Base-by-base conservation (phyloP, 2,329 filamentous ascomycete genomes). In the Cyanodermella asteris region DNA sequence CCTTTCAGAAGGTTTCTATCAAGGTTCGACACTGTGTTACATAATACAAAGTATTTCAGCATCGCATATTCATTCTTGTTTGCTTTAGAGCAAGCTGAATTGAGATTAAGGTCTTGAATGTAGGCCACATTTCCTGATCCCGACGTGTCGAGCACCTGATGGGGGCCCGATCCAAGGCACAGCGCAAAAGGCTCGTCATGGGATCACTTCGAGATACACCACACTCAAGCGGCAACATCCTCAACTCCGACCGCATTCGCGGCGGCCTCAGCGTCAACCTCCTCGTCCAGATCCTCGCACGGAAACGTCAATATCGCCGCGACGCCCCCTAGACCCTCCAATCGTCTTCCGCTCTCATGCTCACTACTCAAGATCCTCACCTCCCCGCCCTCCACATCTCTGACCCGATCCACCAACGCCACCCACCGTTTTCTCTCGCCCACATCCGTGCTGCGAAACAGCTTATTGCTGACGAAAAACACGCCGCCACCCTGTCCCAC, bases 301-400 rank as follows among this genome's bases (percentile, higher is more conserved):
- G 87, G 82, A 44, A 82, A 97, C 8, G 84, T 93, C 34, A 93
- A 53, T 15, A 93, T 73, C 2, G 81, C 81, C 10, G 84, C 87
- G 32, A 97, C 73, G 11, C 81, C 76, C 1, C 87, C 82, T 31
- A 94, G 46, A 8, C 71, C 74, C 36, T 82, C 77, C 9, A 97
- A 50, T 31, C 81, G 59, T 51, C 74, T 73, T 1, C 87, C 87
- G 45, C 82, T 93, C 53, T 93, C 84, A 46, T 94, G 84, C 41
- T 90, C 74, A 39, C 76, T 82, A 46, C 84, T 94, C 15, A 94
- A 51, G n/a, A 94, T 66, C 27, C 77, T 60, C 1, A 80, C 77
- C 35, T 93, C 81, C 2, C 84, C 87, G 5, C 84, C 87, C 34
- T 80, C 72, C 3, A 57, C 52, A 26, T 70, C 70, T 35, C 71